These are phyloP conservation scores for Trametes villosa DNA, from an alignment of 768 basidiomycete genomes.

Conservation along the genomic window DNA sequence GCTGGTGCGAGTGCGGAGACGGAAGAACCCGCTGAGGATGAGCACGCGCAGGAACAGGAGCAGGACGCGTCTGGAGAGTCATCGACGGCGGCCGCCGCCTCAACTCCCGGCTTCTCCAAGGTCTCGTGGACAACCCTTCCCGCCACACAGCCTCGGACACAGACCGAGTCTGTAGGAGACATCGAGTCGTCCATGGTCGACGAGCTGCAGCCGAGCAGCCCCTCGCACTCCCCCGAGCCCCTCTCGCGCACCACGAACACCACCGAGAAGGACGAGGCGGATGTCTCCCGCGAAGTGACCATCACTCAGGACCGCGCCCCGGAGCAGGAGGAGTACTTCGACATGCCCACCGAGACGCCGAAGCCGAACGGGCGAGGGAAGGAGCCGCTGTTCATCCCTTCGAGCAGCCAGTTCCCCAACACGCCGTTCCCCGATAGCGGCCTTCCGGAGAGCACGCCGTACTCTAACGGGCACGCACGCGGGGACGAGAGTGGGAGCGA, in stretches of 20 bases:
- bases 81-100: neutral
- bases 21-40: neutral
- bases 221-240: conserved; percentile 15
- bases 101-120: conserved; percentile 7
- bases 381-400: conserved; percentile 53
- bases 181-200: conserved; percentile 36
- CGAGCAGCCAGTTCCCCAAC: conserved; percentile 56
- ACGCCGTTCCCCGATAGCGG: conserved; percentile 48
- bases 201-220: conserved; percentile 41
- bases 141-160: conserved; percentile 25
- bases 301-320: conserved; percentile 9
- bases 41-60: neutral
- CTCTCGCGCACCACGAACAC: neutral
- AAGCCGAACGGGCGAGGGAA: conserved; percentile 4
- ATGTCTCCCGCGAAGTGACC: conserved; percentile 11
- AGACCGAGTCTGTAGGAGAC: conserved; percentile 15
- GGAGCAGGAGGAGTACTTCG: neutral
- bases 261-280: conserved; percentile 7
- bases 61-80: neutral
- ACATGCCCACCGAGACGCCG: conserved; percentile 1
- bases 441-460: conserved; percentile 12
- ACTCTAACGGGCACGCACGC: neutral
- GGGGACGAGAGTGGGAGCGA: neutral
- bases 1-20: neutral
- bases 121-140: conserved; percentile 38